Evolutionary conservation across 2,329 filamentous ascomycete genomes (phyloP), one percentile per base, ranked within the genome.

Genomic region (Purpureocillium lavendulum): DNA sequence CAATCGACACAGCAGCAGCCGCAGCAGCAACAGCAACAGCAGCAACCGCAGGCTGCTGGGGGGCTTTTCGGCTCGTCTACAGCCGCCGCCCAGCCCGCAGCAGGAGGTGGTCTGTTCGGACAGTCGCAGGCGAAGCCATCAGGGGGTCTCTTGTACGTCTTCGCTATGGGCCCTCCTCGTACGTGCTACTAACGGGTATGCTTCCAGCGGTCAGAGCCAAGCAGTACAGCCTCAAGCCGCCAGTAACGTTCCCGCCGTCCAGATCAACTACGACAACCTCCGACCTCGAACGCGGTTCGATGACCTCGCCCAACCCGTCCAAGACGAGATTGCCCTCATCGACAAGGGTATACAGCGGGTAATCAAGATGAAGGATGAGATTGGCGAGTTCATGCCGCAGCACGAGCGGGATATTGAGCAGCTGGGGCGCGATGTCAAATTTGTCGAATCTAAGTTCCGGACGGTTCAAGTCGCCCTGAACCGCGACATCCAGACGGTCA

Each of bases 271-370:
- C 38, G 77, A 77, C 50, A 86, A 85, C 55, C 70, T 97, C 44
- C 80, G 87, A 38, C 83, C 84, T 13, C 94, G 89, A 1, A 95
- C 88, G 4, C 86, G 92, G 45, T 96, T 92, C 67, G 87, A 88
- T 56, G 90, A 95, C 60, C 80, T 95, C 21, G 79, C 85, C 44
- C 84, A 90, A 49, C 79, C 86, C 24, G 69, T 95, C 13, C 87
- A 94, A 55, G 77, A 80, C 45, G 68, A 87, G 49, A 84, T 98
- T 45, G 78, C 86, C 45, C 65, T 71, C 9, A 78, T 94, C 46
- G 90, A 98, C 61, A 75, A 77, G 42, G 78, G 82, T 47, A 90
- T 98, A 50, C 77, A 87, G 51, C 73, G 75, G 39, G 87, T 92
- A 56, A 88, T 94, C 53, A 73, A 75, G 42, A 82, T 83, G 60